Base-by-base conservation (phyloP, 2,329 filamentous ascomycete genomes). In the Fusarium sp. region DNA sequence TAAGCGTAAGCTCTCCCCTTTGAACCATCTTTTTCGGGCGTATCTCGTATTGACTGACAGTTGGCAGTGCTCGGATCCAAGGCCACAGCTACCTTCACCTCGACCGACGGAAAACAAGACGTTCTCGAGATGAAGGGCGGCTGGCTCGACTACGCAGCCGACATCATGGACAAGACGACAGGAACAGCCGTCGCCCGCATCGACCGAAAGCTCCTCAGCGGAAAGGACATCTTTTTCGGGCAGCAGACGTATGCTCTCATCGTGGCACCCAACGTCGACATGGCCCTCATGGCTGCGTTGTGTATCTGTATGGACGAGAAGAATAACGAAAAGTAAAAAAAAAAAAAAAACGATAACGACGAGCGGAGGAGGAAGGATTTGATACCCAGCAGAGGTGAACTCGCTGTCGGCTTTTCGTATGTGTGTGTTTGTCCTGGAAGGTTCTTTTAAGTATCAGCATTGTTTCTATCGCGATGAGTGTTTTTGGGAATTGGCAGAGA, bases 231-330 rank as follows among this genome's bases (percentile, higher is more conserved):
- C 2, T 79, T 92, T 27, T 87, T 87, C 44, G 88, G 86, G 11
- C 86, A 91, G 81, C 90, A 93, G 81, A 92, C 90, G 5, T 94
- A 94, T 73, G 87, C 85, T 2, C 85, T 94, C 6, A 85, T 85
- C 1, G 86, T 93, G 7, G 91, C 91, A 1, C 90, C 91, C 0
- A 88, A 88, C 17, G 89, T 92, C 8, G 92, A 94, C 76, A 86
- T 92, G 81, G 87, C 90, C 5, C 77, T 93, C 55, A 87, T 93
- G 72, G 89, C 86, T 0, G 92, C 91, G 12, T 83, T 93, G 76
- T 93, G 91, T 77, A 90, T 94, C 61, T 90, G 88, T 69, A 82
- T 93, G 68, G 92, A 93, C 72, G 91, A 93, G 85, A 88, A 87
- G 83, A 88, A 91, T 38, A 81, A 82, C 27, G 80, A 82, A 16